Evolutionary conservation across 2,329 filamentous ascomycete species (phyloP), one percentile per base, ranked within the genome.

Genomic region (Epicoccum sorghinum): DNA sequence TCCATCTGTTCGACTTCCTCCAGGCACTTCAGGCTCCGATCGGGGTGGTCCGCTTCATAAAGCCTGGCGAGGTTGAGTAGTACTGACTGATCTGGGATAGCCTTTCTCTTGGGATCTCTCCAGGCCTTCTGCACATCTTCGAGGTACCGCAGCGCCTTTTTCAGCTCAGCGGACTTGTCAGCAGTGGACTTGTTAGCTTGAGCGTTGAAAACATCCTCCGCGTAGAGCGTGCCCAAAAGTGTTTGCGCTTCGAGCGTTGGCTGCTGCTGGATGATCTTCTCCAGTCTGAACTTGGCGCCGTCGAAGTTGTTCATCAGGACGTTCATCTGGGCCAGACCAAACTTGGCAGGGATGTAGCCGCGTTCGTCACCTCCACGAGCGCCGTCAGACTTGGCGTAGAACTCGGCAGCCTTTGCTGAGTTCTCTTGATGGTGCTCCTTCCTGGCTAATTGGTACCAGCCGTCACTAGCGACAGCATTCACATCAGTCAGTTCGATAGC

Each of bases 401-500:
- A 96, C 67, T 96, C 91, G 18, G 84, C 86, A 2, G 95, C 93
- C 52, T 86, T 88, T 18, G 88, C 82, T 6, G 85, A 77, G 53
- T 97, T 87, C 37, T 89, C 89, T 53, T 86, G 84, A 62, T 91
- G 91, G 71, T 99, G 95, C 60, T 93, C 91, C 72, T 96, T 97
- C 57, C 93, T 84, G 25, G 92, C 95, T 36, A 98, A 84, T 7
- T 98, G 78, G 75, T 97, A 99, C 93, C 93, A 98, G 32, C 95
- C 96, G 71, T 99, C 96, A 76, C 93, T 96, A 23, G 93, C 93
- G 73, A 98, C 91, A 3, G 93, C 91, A 73, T 96, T 96, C 64
- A 98, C 91, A 70, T 99, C 95, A 2, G 95, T 98, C 67, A 91
- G 89, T 69, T 97, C 91, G 59, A 99, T 97, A 6, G 95, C 93